Percentiles rank a stretch among this genome's conserved stretches.
Evolutionary conservation across 257 asterid species (phyloP).

Genomic region (Nicotiana knightiana): DNA sequence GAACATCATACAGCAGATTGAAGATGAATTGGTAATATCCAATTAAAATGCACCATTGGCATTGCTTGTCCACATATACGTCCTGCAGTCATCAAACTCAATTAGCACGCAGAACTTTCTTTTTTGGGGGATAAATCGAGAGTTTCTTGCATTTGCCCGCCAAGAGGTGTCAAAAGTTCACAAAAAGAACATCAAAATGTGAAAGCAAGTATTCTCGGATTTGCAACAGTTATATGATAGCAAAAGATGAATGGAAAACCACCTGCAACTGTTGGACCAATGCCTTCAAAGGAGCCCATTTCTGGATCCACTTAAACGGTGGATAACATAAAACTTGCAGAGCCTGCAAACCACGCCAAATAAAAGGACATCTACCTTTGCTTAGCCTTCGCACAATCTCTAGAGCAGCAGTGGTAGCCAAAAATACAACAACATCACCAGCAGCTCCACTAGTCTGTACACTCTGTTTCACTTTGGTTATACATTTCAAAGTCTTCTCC

Average conservation of each 20-base stretch:
- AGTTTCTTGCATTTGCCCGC: neutral
- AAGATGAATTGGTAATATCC: neutral
- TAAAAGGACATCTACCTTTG: slow-evolving; percentile 33
- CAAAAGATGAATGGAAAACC: slow-evolving; percentile 6
- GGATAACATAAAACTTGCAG: slow-evolving; percentile 34
- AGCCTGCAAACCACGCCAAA: slow-evolving; percentile 40
- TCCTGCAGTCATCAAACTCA: neutral
- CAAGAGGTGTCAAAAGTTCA: neutral
- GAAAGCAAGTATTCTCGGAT: neutral
- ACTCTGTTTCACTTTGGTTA: slow-evolving; percentile 18
- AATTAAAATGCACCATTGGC: neutral
- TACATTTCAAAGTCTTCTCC: slow-evolving; percentile 23
- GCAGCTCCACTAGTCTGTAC: slow-evolving; percentile 22
- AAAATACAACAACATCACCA: slow-evolving; percentile 23
- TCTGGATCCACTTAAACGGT: slow-evolving; percentile 38
- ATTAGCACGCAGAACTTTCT: neutral
- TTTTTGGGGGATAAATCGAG: neutral
- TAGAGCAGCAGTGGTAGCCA: slow-evolving; percentile 32
- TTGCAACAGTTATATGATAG: neutral
- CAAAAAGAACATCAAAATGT: neutral
- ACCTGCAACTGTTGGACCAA: slow-evolving; percentile 28
- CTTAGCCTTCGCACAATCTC: slow-evolving; percentile 38
- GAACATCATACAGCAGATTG: neutral
- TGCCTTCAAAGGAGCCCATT: slow-evolving; percentile 33
- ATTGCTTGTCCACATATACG: neutral